Base-by-base conservation (phyloP, 169 alveolate species). In the Cryptosporidium sp. region DNA sequence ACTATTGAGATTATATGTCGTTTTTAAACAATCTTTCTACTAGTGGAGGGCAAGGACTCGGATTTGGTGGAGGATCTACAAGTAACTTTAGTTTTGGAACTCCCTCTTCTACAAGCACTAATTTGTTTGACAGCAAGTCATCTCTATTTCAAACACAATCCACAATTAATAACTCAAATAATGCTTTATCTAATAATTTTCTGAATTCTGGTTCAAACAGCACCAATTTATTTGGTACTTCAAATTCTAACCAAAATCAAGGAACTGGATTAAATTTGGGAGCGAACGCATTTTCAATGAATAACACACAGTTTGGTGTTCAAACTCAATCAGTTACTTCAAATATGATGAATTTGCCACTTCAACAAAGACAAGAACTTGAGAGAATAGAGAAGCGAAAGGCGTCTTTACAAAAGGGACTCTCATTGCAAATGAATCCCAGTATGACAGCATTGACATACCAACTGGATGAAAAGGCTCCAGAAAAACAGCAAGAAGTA, bases 401-500 rank as follows among this genome's bases (percentile, higher is more conserved):
- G 37, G 18, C 35, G 12, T 80, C 73, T 26, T 52, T 80, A 9
- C 89, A 80, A 65, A 65, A 80, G 9, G 89, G 89, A 29, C 59
- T 65, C 6, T 62, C 80, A 1, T 29, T 62, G 7, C 86, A 73
- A 55, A 80, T 59, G 65, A 80, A 59, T 37, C 80, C 89, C 0
- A 67, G 69, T 14, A 61, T 80, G 89, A 80, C 62, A n/a, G 89
- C 89, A 26, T 33, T 80, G 5, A 80, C 89, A 3, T 80, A 80
- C 55, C 89, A 80, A 39, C 50, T 80, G 41, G 89, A 80, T 41
- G 75, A 65, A n/a, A 80, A 80, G 33, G 89, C 89, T 12, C 50
- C 43, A 51, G 89, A 80, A 65, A 80, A 80, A 62, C 89, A 80
- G 39, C 89, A 80, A 48, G 89, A 80, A 29, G 89, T 80, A 1